Percentiles rank a stretch among this genome's conserved stretches.
Evolutionary conservation across 306 rosid genomes (phyloP).

Genomic region (Prunus mira): DNA sequence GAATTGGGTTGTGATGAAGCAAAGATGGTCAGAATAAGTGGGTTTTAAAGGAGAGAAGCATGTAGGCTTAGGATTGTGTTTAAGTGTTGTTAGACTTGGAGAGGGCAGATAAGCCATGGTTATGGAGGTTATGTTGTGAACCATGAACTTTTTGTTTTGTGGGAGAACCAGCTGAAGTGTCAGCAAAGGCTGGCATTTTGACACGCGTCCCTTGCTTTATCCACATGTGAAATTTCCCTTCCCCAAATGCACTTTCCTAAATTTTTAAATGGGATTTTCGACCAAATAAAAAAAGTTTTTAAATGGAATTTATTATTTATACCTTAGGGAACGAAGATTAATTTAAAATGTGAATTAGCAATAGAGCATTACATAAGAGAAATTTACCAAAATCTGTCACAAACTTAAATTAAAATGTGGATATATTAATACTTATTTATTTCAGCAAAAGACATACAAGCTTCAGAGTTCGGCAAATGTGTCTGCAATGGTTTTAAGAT

Average conservation of each 20-base stretch:
- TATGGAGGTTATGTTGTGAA: not conserved
- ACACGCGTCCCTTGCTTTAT: slow-evolving; percentile 46
- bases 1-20: slow-evolving; percentile 41
- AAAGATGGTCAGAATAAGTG: slow-evolving; percentile 18
- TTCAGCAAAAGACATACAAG: not conserved
- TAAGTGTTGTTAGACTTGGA: slow-evolving; percentile 47
- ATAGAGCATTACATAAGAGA: no score
- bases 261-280: no score
- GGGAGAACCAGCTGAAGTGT: not conserved
- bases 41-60: slow-evolving; percentile 40
- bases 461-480: not conserved
- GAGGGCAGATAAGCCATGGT: slow-evolving; percentile 62
- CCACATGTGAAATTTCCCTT: slow-evolving; percentile 17
- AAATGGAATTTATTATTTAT: no score
- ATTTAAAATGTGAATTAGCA: no score
- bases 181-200: slow-evolving; percentile 38
- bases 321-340: no score
- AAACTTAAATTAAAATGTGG: not conserved
- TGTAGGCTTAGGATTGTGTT: slow-evolving; percentile 29
- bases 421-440: not conserved
- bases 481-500: not conserved
- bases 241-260: not conserved
- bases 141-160: not conserved
- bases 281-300: no score
- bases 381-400: not conserved